These are phyloP conservation scores for Athelia psychrophila DNA, from an alignment of 1,284 basidiomycete species.

Conservation along the genomic window DNA sequence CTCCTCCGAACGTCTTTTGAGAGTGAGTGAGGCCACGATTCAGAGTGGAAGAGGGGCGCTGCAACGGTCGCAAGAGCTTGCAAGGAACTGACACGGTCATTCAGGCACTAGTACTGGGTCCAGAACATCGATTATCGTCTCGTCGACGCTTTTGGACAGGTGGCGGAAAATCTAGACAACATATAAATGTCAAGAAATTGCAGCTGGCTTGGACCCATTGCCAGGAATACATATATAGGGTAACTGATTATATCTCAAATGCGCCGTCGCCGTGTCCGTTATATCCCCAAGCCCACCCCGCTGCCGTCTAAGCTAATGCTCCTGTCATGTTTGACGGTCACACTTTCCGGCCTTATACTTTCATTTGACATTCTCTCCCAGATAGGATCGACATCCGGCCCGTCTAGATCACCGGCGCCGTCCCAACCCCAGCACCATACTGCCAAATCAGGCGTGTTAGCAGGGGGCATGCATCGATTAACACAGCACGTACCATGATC, in stretches of 20 bases:
- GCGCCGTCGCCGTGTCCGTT: background rate
- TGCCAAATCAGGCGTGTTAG: conserved; percentile 26
- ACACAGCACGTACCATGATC: conserved; percentile 74
- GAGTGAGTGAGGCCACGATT: background rate
- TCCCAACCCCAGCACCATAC: conserved; percentile 99
- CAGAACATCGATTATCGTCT: too few relatives aligned
- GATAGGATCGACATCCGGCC: conserved; percentile 92
- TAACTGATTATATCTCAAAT: too few relatives aligned
- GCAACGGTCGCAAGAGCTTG: too few relatives aligned
- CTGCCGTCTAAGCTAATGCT: conserved; percentile 23
- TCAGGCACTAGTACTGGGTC: too few relatives aligned
- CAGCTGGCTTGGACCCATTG: too few relatives aligned
- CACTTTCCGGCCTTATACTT: conserved; percentile 56
- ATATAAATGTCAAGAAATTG: too few relatives aligned
- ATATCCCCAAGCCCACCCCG: background rate
- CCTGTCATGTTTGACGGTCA: conserved; percentile 77
- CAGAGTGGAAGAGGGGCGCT: too few relatives aligned
- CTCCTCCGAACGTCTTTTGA: background rate
- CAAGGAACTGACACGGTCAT: too few relatives aligned
- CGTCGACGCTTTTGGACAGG: too few relatives aligned
- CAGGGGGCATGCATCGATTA: too few relatives aligned
- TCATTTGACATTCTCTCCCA: conserved; percentile 85
- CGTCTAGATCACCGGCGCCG: conserved; percentile 92
- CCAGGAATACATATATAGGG: too few relatives aligned
- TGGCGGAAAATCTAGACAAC: too few relatives aligned